phyloP scores from a whole-genome alignment of 768 basidiomycete genomes.

The Leccinum fibrillosum region DNA sequence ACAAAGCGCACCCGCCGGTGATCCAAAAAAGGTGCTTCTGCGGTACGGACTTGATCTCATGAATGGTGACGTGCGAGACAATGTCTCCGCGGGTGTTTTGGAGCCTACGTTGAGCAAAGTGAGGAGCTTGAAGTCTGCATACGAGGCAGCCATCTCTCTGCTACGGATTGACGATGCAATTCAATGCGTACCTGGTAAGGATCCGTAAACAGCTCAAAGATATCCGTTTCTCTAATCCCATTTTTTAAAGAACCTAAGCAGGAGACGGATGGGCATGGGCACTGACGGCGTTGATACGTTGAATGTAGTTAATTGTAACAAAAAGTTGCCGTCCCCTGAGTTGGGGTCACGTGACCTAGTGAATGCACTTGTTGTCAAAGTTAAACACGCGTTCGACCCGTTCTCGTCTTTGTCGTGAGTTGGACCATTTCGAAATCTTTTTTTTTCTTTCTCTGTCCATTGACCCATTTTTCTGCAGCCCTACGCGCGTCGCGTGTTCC shows the following conservation, averaged over 20 bases:
- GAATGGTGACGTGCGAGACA: conserved; percentile 94
- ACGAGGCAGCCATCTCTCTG: conserved; percentile 92
- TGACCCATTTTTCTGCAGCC: conserved; percentile 5
- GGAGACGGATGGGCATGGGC: conserved; percentile 74
- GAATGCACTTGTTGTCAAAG: conserved; percentile 17
- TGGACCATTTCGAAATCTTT: conserved; percentile 21
- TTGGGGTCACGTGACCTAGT: conserved; percentile 29
- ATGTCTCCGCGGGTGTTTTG: conserved; percentile 87
- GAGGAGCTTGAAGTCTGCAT: conserved; percentile 93
- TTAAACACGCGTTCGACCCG: conserved; percentile 20
- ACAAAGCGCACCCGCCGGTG: conserved; percentile 85
- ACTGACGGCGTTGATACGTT: conserved; percentile 37
- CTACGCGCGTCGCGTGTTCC: conserved; percentile 7
- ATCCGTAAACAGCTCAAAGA: background rate
- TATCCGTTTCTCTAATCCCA: conserved; percentile 15
- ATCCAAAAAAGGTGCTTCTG: conserved; percentile 86
- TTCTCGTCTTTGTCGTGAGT: conserved; percentile 2
- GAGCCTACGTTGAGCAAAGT: conserved; percentile 98
- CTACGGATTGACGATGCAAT: conserved; percentile 97
- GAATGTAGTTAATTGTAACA: background rate
- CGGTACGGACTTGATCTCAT: conserved; percentile 94
- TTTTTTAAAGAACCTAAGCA: conserved; percentile 58
- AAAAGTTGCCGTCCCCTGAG: background rate
- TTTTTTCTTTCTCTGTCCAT: conserved; percentile 2
- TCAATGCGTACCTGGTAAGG: conserved; percentile 81